These are phyloP conservation scores for Elsinoe perseae DNA, from an alignment of 2,329 filamentous ascomycete species.

Conservation along the genomic window DNA sequence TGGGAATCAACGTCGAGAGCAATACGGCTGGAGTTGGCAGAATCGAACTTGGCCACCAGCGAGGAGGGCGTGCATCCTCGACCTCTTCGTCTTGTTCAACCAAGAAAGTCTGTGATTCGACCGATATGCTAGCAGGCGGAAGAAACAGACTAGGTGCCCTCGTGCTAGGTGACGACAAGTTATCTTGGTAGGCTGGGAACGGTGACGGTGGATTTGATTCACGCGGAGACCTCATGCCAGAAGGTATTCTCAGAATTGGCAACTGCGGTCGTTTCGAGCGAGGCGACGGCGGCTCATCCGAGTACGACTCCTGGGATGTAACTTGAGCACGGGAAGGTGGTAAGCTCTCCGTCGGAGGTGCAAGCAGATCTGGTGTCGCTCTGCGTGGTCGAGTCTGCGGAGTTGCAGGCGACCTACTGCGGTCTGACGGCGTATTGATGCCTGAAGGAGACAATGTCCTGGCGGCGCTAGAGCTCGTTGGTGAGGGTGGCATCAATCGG, in stretches of 20 bases:
- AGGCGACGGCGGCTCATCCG: slow-evolving; percentile 22
- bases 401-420: slow-evolving; percentile 1
- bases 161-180: slow-evolving; percentile 37
- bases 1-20: slow-evolving; percentile 73
- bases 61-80: slow-evolving; percentile 36
- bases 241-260: slow-evolving; percentile 37
- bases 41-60: slow-evolving; percentile 74
- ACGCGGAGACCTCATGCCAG: slow-evolving; percentile 22
- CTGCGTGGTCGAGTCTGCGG: neutral
- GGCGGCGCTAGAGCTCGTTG: neutral
- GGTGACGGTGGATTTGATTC: slow-evolving; percentile 46
- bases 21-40: slow-evolving; percentile 67
- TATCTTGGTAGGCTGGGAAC: slow-evolving; percentile 59
- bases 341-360: neutral
- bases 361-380: neutral
- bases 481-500: slow-evolving; percentile 14
- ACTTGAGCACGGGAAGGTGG: neutral
- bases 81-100: slow-evolving; percentile 32
- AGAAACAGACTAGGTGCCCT: slow-evolving; percentile 50
- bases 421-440: neutral
- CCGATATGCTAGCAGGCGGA: slow-evolving; percentile 44
- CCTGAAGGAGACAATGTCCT: neutral
- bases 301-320: neutral
- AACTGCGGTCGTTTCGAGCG: slow-evolving; percentile 27
- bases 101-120: slow-evolving; percentile 42